A percentile compares a stretch with the other conserved stretches of the same genome.
These are phyloP conservation scores for Candida nemodendra DNA, from an alignment of 805 yeast genomes.

Conservation along the genomic window DNA sequence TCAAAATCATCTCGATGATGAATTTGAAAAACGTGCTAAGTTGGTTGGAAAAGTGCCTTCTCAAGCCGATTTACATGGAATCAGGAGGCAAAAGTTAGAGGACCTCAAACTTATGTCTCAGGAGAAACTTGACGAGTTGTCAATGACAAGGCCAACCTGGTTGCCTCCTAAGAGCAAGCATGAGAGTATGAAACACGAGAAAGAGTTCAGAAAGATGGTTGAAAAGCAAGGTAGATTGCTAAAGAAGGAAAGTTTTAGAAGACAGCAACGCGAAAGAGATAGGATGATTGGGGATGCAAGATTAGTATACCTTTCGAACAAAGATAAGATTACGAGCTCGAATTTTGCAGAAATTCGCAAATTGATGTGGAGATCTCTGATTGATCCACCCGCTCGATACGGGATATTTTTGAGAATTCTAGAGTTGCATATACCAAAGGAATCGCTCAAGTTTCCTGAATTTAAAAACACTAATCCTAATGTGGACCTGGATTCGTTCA, in stretches of 20 bases:
- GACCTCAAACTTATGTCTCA: slow-evolving; percentile 59
- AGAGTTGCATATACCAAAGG: slow-evolving; percentile 2
- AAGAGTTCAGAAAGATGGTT: slow-evolving; percentile 44
- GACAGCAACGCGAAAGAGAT: slow-evolving; percentile 33
- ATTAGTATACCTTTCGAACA: slow-evolving; percentile 29
- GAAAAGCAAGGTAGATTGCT: slow-evolving; percentile 33
- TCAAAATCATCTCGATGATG: slow-evolving; percentile 34
- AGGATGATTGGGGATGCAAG: slow-evolving; percentile 35
- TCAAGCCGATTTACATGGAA: slow-evolving; percentile 33
- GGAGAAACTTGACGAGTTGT: slow-evolving; percentile 53
- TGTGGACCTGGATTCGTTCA: slow-evolving; percentile 19
- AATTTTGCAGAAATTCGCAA: slow-evolving; percentile 34
- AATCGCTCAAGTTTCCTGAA: slow-evolving; percentile 10
- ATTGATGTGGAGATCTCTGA: slow-evolving; percentile 32
- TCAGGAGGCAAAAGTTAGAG: slow-evolving; percentile 46
- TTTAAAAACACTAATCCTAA: slow-evolving; percentile 6
- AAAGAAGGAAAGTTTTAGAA: slow-evolving; percentile 30
- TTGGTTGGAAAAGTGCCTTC: slow-evolving; percentile 38
- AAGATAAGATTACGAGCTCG: slow-evolving; percentile 25
- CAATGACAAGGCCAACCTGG: slow-evolving; percentile 69
- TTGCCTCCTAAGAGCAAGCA: slow-evolving; percentile 60
- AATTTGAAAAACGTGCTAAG: slow-evolving; percentile 35
- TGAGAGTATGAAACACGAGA: slow-evolving; percentile 57
- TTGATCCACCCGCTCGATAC: slow-evolving; percentile 21
- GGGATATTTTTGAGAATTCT: slow-evolving; percentile 21